These are phyloP conservation scores for Podospora sp. DNA, from an alignment of 495 filamentous ascomycete genomes.

Conservation along the genomic window DNA sequence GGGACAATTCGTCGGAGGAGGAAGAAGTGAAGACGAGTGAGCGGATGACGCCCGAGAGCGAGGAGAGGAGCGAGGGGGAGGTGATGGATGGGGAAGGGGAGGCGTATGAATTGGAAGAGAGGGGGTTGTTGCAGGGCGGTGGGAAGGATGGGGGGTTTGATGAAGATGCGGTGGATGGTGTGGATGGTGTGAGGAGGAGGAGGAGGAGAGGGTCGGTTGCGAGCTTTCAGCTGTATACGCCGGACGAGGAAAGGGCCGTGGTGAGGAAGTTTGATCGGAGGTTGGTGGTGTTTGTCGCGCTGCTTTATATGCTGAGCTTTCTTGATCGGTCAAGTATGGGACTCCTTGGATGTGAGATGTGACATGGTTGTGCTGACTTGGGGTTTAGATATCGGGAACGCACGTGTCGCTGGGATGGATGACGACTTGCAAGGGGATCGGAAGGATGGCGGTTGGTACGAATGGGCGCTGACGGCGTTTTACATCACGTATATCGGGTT, in stretches of 20 bases:
- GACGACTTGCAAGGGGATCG: constrained; percentile 63
- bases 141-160: constrained; percentile 13
- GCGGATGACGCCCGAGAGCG: constrained; percentile 29
- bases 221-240: constrained; percentile 67
- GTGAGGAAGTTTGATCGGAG: constrained; percentile 72
- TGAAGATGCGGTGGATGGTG: background rate
- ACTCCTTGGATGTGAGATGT: background rate
- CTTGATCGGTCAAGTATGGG: constrained; percentile 74
- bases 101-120: constrained; percentile 6
- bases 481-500: constrained; percentile 70
- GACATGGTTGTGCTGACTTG: background rate
- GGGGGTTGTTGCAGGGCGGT: background rate
- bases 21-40: constrained; percentile 11
- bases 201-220: constrained; percentile 24
- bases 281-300: constrained; percentile 76
- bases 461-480: constrained; percentile 78
- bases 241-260: constrained; percentile 72
- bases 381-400: constrained; percentile 72
- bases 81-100: constrained; percentile 18
- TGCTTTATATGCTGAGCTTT: constrained; percentile 82
- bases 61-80: constrained; percentile 26
- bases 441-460: constrained; percentile 71
- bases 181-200: constrained; percentile 5
- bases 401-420: constrained; percentile 71
- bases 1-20: constrained; percentile 23